phyloP scores from a whole-genome alignment of 352 stramenopile species.

The Phytophthora rubi region DNA sequence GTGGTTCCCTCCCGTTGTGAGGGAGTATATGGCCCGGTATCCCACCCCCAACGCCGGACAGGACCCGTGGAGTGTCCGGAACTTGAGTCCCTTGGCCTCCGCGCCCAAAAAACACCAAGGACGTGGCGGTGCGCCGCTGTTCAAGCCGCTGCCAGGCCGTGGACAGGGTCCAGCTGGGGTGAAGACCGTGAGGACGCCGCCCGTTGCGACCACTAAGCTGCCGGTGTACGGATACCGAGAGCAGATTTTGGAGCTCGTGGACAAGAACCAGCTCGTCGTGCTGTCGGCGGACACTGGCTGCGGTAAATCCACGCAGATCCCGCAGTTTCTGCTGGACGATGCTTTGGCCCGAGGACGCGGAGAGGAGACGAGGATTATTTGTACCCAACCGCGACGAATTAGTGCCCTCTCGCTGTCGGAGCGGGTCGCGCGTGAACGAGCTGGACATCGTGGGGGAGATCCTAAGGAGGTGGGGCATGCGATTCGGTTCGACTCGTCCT shows the following conservation, averaged over 20 bases:
- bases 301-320: slow-evolving; percentile 94
- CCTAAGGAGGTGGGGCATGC: slow-evolving; percentile 90
- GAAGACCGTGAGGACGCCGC: slow-evolving; percentile 28
- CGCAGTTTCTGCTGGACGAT: slow-evolving; percentile 93
- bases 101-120: slow-evolving; percentile 23
- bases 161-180: neutral
- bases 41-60: slow-evolving; percentile 20
- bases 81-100: slow-evolving; percentile 22
- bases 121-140: slow-evolving; percentile 33
- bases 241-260: slow-evolving; percentile 69
- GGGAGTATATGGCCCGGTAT: slow-evolving; percentile 55
- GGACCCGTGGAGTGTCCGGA: slow-evolving; percentile 43
- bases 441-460: slow-evolving; percentile 29
- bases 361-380: slow-evolving; percentile 81
- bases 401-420: slow-evolving; percentile 92
- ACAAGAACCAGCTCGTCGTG: slow-evolving; percentile 90
- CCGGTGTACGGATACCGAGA: slow-evolving; percentile 68
- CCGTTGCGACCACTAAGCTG: slow-evolving; percentile 41
- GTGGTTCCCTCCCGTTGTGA: slow-evolving; percentile 55
- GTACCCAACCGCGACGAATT: slow-evolving; percentile 93
- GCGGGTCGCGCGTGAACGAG: slow-evolving; percentile 87
- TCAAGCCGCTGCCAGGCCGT: slow-evolving; percentile 48
- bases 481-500: slow-evolving; percentile 91
- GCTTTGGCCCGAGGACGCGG: slow-evolving; percentile 73
- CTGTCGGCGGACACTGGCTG: slow-evolving; percentile 95